Base-by-base conservation (phyloP, 495 filamentous ascomycete species). In the Delitschia confertaspora region DNA sequence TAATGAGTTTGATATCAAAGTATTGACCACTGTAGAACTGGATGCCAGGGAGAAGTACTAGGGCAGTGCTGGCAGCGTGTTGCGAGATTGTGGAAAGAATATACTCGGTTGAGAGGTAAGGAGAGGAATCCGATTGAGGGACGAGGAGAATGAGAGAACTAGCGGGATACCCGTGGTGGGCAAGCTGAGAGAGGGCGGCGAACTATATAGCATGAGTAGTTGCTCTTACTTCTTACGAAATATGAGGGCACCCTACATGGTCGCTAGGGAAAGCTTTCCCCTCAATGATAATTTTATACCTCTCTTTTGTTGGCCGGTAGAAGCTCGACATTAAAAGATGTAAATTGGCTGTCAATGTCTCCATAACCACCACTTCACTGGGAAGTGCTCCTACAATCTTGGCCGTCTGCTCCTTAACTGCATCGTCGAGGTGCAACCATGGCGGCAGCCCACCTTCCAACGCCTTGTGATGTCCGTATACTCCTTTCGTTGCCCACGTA, bases 1-100 rank as follows among this genome's bases (percentile, higher is more conserved):
- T 96, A 63, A 98, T 96, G 37, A 69, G 71, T 33, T 74, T 69
- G 34, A 98, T 87, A 59, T 96, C 85, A 33, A 98, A 76, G 49
- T 82, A 77, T 57, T 95, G 88, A 44, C 91, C 91, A 0, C 85
- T 93, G 62, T 95, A 96, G 68, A 83, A 98, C 58, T 98, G 91
- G 45, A 98, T 78, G 2, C 85, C 93, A 0, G 89, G 85, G 13
- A 98, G 76, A 26, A 95, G 73, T 25, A 96, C 63, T 20, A 98
- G 59, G 10, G 88, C 83, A 10, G 89, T 85, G 21, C 69, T 72
- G 14, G 73, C 65, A 17, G 85, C 85, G 59, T 98, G 82, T 10
- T 76, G 65, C 42, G 80, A 77, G 53, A 98, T 93, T 14, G 76
- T 66, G 27, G 74, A 72, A 31, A 88, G 69, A 36, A 98, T 47